phyloP scores from a whole-genome alignment of 106 monocot species.

The Dioscorea zingiberensis region DNA sequence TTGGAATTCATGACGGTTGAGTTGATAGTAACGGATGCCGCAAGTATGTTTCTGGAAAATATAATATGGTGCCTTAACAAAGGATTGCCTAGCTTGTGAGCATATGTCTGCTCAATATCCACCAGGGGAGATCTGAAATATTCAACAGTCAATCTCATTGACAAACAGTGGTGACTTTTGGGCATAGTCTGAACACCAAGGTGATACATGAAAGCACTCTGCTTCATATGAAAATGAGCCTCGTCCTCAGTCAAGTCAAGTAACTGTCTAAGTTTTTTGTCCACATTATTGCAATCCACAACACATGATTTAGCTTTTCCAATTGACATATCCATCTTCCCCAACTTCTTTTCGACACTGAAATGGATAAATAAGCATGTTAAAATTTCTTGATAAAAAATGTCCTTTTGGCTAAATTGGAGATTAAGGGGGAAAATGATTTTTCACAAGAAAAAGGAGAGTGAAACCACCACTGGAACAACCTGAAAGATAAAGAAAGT shows the following conservation, averaged over 20 bases:
- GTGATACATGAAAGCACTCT: constrained; percentile 84
- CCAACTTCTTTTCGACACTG: constrained; percentile 55
- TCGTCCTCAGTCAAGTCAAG: constrained; percentile 86
- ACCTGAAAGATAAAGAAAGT: neutral
- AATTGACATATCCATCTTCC: constrained; percentile 71
- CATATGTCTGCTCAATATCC: constrained; percentile 16
- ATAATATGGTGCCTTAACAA: constrained; percentile 55
- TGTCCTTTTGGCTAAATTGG: too few species aligned
- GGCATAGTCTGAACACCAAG: constrained; percentile 87
- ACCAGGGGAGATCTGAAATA: constrained; percentile 44
- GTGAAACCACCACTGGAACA: too few species aligned
- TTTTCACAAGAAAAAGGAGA: too few species aligned
- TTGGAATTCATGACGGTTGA: constrained; percentile 75
- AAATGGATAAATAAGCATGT: constrained; percentile 1
- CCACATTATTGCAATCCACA: constrained; percentile 74
- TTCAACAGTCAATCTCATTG: constrained; percentile 91
- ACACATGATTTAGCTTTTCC: constrained; percentile 39
- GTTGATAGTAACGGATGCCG: constrained; percentile 74
- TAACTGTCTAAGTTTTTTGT: constrained; percentile 83
- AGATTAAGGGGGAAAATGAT: too few species aligned
- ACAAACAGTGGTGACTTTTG: constrained; percentile 83
- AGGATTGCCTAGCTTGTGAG: constrained; percentile 27
- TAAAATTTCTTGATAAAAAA: too few species aligned
- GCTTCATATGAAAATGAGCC: constrained; percentile 74
- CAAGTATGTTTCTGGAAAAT: constrained; percentile 69